These are phyloP conservation scores for Dillenia turbinata DNA, from an alignment of 164 flowering plant species.

Conservation along the genomic window DNA sequence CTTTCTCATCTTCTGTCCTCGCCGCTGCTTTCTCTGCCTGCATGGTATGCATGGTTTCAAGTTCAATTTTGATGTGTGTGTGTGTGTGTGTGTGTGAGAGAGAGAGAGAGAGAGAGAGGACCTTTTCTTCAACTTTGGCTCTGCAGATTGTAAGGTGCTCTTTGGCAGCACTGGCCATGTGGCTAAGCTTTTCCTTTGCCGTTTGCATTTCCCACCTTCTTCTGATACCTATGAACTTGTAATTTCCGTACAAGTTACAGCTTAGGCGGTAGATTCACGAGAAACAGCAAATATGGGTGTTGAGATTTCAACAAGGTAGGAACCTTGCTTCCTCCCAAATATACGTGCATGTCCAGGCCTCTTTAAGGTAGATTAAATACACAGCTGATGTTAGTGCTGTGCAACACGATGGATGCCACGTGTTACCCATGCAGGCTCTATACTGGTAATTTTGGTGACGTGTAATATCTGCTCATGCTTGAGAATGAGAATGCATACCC, in stretches of 20 bases:
- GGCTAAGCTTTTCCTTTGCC: slow-evolving; percentile 56
- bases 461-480: too few species aligned
- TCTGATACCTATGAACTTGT: not conserved
- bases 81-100: not conserved
- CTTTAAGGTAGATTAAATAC: too few species aligned
- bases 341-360: not conserved
- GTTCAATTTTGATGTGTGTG: too few species aligned
- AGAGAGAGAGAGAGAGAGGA: slow-evolving; percentile 7
- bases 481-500: too few species aligned
- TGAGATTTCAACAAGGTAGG: not conserved
- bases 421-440: too few species aligned
- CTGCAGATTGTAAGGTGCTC: slow-evolving; percentile 32
- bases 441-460: too few species aligned
- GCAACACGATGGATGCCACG: too few species aligned
- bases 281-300: not conserved
- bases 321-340: not conserved
- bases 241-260: not conserved
- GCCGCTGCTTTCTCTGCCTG: slow-evolving; percentile 59
- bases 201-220: slow-evolving; percentile 34
- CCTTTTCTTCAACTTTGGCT: slow-evolving; percentile 68
- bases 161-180: slow-evolving; percentile 53
- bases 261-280: not conserved
- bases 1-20: slow-evolving; percentile 49
- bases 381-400: too few species aligned
- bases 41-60: not conserved